Evolutionary conservation across 495 filamentous ascomycete species (phyloP).

Genomic region (Aspergillus ellipticus): DNA sequence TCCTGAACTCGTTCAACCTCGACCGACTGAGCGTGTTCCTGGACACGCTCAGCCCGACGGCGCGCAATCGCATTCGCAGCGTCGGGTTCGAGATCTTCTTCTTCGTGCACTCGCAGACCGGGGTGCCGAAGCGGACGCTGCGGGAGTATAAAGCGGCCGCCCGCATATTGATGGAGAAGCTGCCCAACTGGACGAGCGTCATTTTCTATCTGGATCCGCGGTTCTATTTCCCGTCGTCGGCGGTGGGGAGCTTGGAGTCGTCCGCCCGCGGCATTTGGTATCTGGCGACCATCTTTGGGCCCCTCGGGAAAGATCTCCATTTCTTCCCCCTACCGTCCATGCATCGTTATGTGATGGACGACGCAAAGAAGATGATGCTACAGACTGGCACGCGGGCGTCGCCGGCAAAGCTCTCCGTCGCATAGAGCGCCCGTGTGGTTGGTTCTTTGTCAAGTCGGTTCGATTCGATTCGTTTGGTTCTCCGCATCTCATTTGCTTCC

Average conservation of each 20-base stretch:
- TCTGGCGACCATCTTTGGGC: constrained; percentile 29
- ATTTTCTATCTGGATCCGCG: constrained; percentile 38
- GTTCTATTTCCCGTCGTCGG: constrained; percentile 32
- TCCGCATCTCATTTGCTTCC: background rate
- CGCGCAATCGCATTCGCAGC: constrained; percentile 32
- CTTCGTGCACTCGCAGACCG: constrained; percentile 36
- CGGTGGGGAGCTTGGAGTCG: constrained; percentile 27
- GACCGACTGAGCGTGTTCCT: constrained; percentile 34
- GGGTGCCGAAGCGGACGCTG: constrained; percentile 34
- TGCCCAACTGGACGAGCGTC: constrained; percentile 26
- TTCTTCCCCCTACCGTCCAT: constrained; percentile 30
- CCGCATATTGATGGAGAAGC: constrained; percentile 19
- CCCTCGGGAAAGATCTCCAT: constrained; percentile 24
- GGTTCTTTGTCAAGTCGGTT: too few species aligned
- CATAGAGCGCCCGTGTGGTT: background rate
- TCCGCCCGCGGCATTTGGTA: constrained; percentile 31
- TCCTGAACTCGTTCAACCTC: constrained; percentile 39
- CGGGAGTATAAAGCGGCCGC: constrained; percentile 32
- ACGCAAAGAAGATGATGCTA: constrained; percentile 22
- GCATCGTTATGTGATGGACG: constrained; percentile 24
- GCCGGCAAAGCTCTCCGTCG: background rate
- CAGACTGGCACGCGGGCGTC: constrained; percentile 19
- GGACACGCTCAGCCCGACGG: constrained; percentile 32
- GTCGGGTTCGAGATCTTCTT: constrained; percentile 42
- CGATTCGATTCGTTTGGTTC: background rate